Base-by-base conservation (phyloP, 129 eudicot species). In the Tanacetum coccineum region DNA sequence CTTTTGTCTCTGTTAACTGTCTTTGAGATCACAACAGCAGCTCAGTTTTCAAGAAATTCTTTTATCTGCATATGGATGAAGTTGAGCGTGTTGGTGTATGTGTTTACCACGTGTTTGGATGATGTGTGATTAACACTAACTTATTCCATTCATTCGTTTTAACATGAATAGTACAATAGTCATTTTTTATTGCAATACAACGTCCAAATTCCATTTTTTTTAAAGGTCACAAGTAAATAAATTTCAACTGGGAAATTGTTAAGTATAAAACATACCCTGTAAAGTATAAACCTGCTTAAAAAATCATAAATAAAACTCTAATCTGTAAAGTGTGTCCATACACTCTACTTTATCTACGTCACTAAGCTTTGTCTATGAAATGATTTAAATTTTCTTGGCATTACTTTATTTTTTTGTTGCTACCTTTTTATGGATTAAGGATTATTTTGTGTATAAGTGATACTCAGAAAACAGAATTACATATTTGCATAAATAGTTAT, bases 31-130 rank as follows among this genome's bases (percentile, higher is more conserved):
- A 62, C 95, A 74, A 62, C 89, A 7, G 98, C 96, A 51, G 87
- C 95, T 25, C 98, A 88, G 79, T n/a, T 93, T 93, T 78, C 98
- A 93, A 80, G 98, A 88, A 77, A 82, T 93, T 47, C 95, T 95
- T 28, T 62, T 82, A 88, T 73, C 78, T 86, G 12, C 87, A 86
- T 59, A 86, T 93, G 98, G 82, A 83, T 56, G 98, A 93, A 83
- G 98, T 96, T 28, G 98, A 93, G 73, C 81, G 84, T 9, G 80
- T 93, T 64, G 98, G 70, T 93, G 98, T 93, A 86, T 9, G 96
- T 76, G 13, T 66, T 49, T 9, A n/a, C n/a, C n/a, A n/a, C n/a
- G n/a, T n/a, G n/a, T n/a, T n/a, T n/a, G n/a, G n/a, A n/a, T n/a
- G n/a, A n/a, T n/a, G n/a, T n/a, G n/a, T n/a, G n/a, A n/a, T n/a